Percentiles rank a stretch among this genome's conserved stretches.
These are phyloP conservation scores for Penicillium manginii DNA, from an alignment of 495 filamentous ascomycete species.

Conservation along the genomic window DNA sequence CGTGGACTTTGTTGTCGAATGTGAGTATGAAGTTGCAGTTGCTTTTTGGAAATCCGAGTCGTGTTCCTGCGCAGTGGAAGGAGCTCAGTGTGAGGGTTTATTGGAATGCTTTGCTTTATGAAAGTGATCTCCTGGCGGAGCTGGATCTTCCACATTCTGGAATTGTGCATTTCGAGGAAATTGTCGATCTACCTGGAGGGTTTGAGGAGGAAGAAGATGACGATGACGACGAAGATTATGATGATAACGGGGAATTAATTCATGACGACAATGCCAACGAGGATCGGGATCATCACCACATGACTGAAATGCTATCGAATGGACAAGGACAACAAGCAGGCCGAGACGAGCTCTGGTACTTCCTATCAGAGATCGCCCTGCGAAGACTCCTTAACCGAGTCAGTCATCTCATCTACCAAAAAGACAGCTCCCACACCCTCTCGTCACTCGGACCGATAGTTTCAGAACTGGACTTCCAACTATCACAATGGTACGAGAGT, in stretches of 20 bases:
- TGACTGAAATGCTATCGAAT: too few relatives aligned
- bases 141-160: slow-evolving; percentile 81
- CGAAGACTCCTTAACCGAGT: slow-evolving; percentile 77
- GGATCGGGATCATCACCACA: too few relatives aligned
- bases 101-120: slow-evolving; percentile 82
- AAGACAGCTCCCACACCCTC: slow-evolving; percentile 69
- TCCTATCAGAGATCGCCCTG: slow-evolving; percentile 78
- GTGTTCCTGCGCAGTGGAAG: slow-evolving; percentile 67
- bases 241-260: slow-evolving; percentile 43
- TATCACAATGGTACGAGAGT: slow-evolving; percentile 83
- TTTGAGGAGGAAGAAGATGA: slow-evolving; percentile 64
- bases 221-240: slow-evolving; percentile 9
- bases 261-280: too few relatives aligned
- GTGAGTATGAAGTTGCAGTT: slow-evolving; percentile 82
- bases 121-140: slow-evolving; percentile 80
- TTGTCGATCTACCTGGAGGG: slow-evolving; percentile 74
- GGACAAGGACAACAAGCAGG: too few relatives aligned
- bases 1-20: slow-evolving; percentile 78
- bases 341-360: slow-evolving; percentile 80
- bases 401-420: slow-evolving; percentile 79
- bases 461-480: slow-evolving; percentile 78
- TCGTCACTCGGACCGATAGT: slow-evolving; percentile 74
- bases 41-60: slow-evolving; percentile 69
- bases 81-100: slow-evolving; percentile 77
- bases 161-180: slow-evolving; percentile 78